Conservation (phyloP, 306 rosid genomes). For the Fagus crenata region DNA sequence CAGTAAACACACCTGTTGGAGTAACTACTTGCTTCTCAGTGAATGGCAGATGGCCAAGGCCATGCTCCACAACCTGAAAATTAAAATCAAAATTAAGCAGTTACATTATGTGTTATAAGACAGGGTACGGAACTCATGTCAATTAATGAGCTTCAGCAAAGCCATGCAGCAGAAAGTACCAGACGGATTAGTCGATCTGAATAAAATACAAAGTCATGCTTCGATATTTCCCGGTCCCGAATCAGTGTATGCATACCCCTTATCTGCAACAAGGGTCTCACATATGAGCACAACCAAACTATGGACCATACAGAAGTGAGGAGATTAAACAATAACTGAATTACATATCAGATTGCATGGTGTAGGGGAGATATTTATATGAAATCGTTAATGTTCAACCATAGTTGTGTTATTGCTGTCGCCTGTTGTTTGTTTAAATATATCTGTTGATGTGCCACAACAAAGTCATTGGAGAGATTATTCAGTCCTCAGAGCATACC, state of each 20-base stretch:
- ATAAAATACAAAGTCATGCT: constrained; percentile 92
- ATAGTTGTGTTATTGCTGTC: background rate
- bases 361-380: background rate
- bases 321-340: constrained; percentile 4
- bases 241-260: constrained; percentile 98
- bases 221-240: constrained; percentile 84
- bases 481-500: background rate
- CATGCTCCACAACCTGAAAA: constrained; percentile 94
- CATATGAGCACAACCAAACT: constrained; percentile 33
- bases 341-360: constrained; percentile 15
- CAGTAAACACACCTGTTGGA: constrained; percentile 69
- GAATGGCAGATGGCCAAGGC: constrained; percentile 94
- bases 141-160: constrained; percentile 22
- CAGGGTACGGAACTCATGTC: constrained; percentile 17
- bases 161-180: constrained; percentile 46
- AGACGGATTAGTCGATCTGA: constrained; percentile 93
- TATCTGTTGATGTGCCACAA: background rate
- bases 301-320: constrained; percentile 22
- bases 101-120: constrained; percentile 18
- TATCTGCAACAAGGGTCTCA: constrained; percentile 54
- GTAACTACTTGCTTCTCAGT: constrained; percentile 95
- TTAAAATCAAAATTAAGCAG: constrained; percentile 17
- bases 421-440: background rate
- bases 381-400: background rate
- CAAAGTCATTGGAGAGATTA: background rate